phyloP scores from a whole-genome alignment of 2,329 filamentous ascomycete genomes.

The Fusarium sp. region DNA sequence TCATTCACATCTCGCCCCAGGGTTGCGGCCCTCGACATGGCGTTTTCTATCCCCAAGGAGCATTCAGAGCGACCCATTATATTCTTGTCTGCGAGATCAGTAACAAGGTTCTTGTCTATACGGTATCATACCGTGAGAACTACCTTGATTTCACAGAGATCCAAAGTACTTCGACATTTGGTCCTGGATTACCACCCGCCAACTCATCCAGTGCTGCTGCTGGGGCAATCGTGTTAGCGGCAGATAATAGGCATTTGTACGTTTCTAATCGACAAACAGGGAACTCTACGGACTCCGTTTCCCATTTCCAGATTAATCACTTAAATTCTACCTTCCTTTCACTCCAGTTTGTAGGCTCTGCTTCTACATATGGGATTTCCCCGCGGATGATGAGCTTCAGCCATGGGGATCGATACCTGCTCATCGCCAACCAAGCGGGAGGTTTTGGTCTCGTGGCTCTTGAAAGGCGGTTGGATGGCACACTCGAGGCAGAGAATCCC shows the following conservation, averaged over 20 bases:
- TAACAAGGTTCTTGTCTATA: slow-evolving; percentile 57
- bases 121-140: slow-evolving; percentile 52
- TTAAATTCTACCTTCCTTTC: neutral
- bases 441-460: slow-evolving; percentile 54
- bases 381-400: slow-evolving; percentile 61
- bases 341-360: slow-evolving; percentile 44
- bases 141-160: slow-evolving; percentile 50
- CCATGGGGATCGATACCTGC: slow-evolving; percentile 52
- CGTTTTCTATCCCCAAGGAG: slow-evolving; percentile 54
- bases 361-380: slow-evolving; percentile 50
- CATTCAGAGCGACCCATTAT: slow-evolving; percentile 55
- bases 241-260: slow-evolving; percentile 58
- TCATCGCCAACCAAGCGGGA: slow-evolving; percentile 58
- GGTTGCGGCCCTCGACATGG: slow-evolving; percentile 62
- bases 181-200: slow-evolving; percentile 47
- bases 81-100: slow-evolving; percentile 59
- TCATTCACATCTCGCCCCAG: slow-evolving; percentile 45
- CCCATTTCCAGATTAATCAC: slow-evolving; percentile 55
- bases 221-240: slow-evolving; percentile 56
- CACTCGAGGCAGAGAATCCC: slow-evolving; percentile 40
- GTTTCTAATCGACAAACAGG: slow-evolving; percentile 62
- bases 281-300: slow-evolving; percentile 57
- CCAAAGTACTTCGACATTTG: slow-evolving; percentile 56
- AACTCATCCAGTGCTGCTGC: slow-evolving; percentile 54
- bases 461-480: slow-evolving; percentile 45